Evolutionary conservation across 2,329 filamentous ascomycete genomes (phyloP), one percentile per base, ranked within the genome.

Genomic region (Alternaria consortialis): DNA sequence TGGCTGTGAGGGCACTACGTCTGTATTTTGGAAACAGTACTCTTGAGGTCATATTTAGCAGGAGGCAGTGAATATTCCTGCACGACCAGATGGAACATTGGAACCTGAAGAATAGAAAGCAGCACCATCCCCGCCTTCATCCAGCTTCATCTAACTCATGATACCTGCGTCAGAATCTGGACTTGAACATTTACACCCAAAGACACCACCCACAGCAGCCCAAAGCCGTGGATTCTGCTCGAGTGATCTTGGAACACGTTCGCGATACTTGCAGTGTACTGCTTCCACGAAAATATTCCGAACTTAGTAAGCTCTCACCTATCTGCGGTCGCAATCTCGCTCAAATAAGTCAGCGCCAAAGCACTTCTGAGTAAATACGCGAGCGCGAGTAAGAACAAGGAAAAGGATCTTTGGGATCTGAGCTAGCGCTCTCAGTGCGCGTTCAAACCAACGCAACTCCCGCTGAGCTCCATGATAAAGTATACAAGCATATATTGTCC

Each of bases 1-100:
- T 58, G 29, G 58, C 47, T 31, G 23, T 61, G 7, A 53, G 54
- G 25, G 54, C 53, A 9, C 25, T 61, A 17, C 27, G 58, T 13
- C 3, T 58, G 0, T 58, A 53, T 20, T 57, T 61, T 20, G 58
- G 58, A 6, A 20, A 32, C 9, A 20, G 36, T 3, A 2, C 40
- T 13, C 31, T 61, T 17, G 29, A 51, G 29, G 58, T 61, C 1
- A 50, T 50, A 20, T 50, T 50, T 7, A 50, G 31, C 8, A 37
- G 8, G 20, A 50, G 2, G 20, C 36, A 2, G 32, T 50, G 20
- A 32, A 15, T 7, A 37, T 20, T 9, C 12, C 13, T 50, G 31
- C 31, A 48, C 20, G 29, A 34, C 6, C 17, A 7, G 23, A 34
- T 5, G n/a, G 12, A 48, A 7, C 20, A 13, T 1, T 36, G 31